phyloP scores from a whole-genome alignment of 495 filamentous ascomycete species.

The Immersiella caudata region DNA sequence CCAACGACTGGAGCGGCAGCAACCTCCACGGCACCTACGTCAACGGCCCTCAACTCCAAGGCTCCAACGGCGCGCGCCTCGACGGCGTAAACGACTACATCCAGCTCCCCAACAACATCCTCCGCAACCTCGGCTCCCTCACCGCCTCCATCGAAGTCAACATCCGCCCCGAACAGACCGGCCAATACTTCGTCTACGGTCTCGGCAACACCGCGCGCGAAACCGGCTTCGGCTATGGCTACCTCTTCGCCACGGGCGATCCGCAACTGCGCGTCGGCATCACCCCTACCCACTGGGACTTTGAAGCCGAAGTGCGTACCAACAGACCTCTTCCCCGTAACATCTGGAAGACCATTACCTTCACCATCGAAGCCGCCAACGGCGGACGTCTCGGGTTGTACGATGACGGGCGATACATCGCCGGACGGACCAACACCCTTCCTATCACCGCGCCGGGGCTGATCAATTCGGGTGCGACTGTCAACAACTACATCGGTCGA shows the following conservation, averaged over 20 bases:
- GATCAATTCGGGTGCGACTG: constrained; percentile 11
- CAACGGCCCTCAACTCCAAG: constrained; percentile 17
- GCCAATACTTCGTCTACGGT: constrained; percentile 24
- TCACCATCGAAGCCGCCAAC: constrained; percentile 12
- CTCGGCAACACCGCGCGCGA: constrained; percentile 18
- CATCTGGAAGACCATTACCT: constrained; percentile 21
- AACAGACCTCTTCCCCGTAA: constrained; percentile 14
- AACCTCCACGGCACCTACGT: constrained; percentile 18
- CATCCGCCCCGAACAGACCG: constrained; percentile 21
- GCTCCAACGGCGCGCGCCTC: constrained; percentile 21
- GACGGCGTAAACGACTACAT: constrained; percentile 25
- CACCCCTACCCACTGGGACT: constrained; percentile 17
- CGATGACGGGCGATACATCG: constrained; percentile 18
- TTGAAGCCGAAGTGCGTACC: constrained; percentile 19
- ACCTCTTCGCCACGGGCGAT: constrained; percentile 25
- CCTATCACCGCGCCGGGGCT: constrained; percentile 13
- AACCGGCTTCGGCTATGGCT: constrained; percentile 21
- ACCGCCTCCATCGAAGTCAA: constrained; percentile 19
- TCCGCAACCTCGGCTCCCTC: constrained; percentile 18
- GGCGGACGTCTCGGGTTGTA: constrained; percentile 13
- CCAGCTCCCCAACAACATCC: constrained; percentile 22
- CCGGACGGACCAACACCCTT: constrained; percentile 2
- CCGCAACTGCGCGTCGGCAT: constrained; percentile 22
- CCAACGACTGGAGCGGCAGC: constrained; percentile 25
- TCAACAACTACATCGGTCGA: constrained; percentile 26